Conservation (phyloP, 352 stramenopile species). For the Pythium aphanidermatum region DNA sequence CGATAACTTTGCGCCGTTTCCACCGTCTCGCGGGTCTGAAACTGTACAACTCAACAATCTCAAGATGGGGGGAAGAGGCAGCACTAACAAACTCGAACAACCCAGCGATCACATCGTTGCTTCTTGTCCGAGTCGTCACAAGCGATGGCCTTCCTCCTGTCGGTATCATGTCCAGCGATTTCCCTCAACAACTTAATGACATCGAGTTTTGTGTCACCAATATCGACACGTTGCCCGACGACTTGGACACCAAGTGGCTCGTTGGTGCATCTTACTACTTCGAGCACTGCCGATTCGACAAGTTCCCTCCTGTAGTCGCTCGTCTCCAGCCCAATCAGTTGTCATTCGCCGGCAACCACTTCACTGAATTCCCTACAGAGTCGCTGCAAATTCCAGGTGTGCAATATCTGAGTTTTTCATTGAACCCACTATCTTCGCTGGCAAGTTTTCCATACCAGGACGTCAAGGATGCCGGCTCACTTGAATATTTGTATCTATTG, state of each 20-base stretch:
- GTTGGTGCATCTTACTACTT: neutral
- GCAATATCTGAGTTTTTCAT: neutral
- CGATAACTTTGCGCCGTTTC: slow-evolving; percentile 18
- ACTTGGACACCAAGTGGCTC: slow-evolving; percentile 9
- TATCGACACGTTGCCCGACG: slow-evolving; percentile 1
- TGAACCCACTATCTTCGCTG: neutral
- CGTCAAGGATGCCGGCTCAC: neutral
- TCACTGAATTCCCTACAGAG: slow-evolving; percentile 6
- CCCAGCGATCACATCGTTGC: slow-evolving; percentile 11
- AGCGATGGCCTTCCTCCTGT: slow-evolving; percentile 4
- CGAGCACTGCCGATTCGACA: slow-evolving; percentile 3
- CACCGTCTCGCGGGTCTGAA: slow-evolving; percentile 17
- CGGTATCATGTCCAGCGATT: slow-evolving; percentile 3
- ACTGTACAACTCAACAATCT: slow-evolving; percentile 33
- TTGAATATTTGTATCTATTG: neutral
- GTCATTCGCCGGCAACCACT: slow-evolving; percentile 4
- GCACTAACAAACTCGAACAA: slow-evolving; percentile 24
- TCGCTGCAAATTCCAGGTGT: neutral
- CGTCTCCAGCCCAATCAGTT: neutral
- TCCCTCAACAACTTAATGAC: slow-evolving; percentile 6
- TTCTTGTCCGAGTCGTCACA: slow-evolving; percentile 21
- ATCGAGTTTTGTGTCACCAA: slow-evolving; percentile 17
- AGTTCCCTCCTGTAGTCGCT: neutral
- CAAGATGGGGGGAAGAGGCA: slow-evolving; percentile 17
- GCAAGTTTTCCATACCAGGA: neutral